Evolutionary conservation across 805 yeast species (phyloP), one percentile per base, ranked within the genome.

Genomic region (Ogataea corticis): DNA sequence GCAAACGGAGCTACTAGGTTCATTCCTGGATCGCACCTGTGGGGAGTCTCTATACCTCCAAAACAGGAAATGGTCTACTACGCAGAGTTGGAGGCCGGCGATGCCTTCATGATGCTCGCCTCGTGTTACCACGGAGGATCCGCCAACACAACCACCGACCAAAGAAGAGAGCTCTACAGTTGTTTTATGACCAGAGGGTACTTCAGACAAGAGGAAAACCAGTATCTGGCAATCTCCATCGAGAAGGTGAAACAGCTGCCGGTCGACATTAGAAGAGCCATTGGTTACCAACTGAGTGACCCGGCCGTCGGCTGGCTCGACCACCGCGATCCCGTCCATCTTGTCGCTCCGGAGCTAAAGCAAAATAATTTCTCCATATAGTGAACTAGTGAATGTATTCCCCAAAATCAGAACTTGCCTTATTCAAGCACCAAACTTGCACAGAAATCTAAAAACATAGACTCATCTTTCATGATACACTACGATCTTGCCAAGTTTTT

Each of bases 1-100:
- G 62, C 33, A 21, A 63, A 63, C 42, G 67, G 67, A 13, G 67
- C 65, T n/a, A 63, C 67, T 2, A 47, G 65, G 33, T 46, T 60
- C 13, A 58, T 63, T 42, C 65, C 66, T 12, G 65, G 66, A 2
- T 59, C 65, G 12, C 67, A 63, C 41, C 46, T 59, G 14, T 62
- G 66, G 67, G 65, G 51, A 16, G 46, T 46, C 23, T 55, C 47
- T 15, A 49, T 54, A 34, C 46, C 50, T 9, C 62, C 63, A 13
- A 44, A 36, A 17, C 52, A 54, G 11, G 53, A 52, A 7, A 34
- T 50, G 38, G 48, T 37, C 3, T 30, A 30, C 31, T 58, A 59
- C 34, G 59, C 59, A 3, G 65, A 60, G 48, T 25, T 60, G 41
- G 56, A 60, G 28, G 50, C 52, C 4, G 65, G 65, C 13, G 64